These are phyloP conservation scores for Chytriomyces sp. DNA, from an alignment of 192 early-diverging fungal genomes.

Conservation along the genomic window DNA sequence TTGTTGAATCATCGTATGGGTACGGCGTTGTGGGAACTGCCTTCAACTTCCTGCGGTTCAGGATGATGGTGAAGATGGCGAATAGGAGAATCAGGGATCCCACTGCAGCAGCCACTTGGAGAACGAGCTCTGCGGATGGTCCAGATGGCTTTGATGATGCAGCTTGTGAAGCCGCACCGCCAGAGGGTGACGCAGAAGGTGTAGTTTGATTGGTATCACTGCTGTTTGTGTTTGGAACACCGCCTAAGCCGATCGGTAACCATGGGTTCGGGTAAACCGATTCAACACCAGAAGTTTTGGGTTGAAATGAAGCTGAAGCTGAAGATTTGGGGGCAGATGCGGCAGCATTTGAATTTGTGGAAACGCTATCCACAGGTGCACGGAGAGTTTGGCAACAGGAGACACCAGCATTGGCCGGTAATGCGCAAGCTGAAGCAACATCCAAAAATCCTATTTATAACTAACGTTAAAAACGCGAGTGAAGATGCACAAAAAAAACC, in stretches of 20 bases:
- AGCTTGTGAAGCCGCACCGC: not conserved
- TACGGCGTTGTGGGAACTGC: not conserved
- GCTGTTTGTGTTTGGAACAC: not conserved
- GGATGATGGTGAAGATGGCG: not conserved
- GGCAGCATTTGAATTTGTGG: not conserved
- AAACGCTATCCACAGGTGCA: not conserved
- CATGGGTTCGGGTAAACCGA: not conserved
- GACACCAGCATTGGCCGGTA: not conserved
- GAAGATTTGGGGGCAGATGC: not conserved
- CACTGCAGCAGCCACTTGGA: not conserved
- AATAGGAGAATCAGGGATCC: not conserved
- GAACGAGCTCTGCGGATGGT: not conserved
- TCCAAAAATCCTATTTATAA: not conserved
- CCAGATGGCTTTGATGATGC: not conserved
- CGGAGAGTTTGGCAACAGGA: not conserved
- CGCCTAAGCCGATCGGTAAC: not conserved
- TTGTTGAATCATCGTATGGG: not conserved
- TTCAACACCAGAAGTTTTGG: not conserved
- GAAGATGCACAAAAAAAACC: not conserved
- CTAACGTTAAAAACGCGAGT: not conserved
- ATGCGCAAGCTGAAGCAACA: not conserved
- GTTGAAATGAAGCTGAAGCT: not conserved
- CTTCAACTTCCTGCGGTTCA: not conserved
- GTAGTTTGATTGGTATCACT: not conserved
- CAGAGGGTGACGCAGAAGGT: too few relatives aligned